Base-by-base conservation (phyloP, 2,329 filamentous ascomycete genomes). In the Macrophomina phaseolina region DNA sequence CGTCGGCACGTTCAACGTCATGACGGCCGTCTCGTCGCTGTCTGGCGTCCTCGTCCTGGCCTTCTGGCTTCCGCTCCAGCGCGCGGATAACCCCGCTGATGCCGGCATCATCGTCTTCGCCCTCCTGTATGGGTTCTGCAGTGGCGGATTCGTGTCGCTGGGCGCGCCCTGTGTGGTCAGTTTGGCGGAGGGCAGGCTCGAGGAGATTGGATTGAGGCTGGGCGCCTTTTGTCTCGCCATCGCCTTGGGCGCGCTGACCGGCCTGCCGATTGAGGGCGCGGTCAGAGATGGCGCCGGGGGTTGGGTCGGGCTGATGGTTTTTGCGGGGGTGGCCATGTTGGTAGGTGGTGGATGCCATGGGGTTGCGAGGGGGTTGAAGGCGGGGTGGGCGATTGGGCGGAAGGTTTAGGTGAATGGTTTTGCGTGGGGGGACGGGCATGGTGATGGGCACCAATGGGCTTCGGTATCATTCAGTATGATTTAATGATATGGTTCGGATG, bases 51-150 rank as follows among this genome's bases (percentile, higher is more conserved):
- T 84, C 2, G 76, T 82, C 1, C 74, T 87, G 0, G 83, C 79
- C 1, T 77, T 90, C 18, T 65, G 63, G 63, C 38, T 65, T 28
- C 63, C 63, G 30, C 38, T 58, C 36, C 18, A 28, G 9, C 86
- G 23, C 23, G 23, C 23, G 23, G 23, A 85, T 84, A 76, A 86
- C 23, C 68, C 68, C 14, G 45, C 51, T 2, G 34, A 28, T 9
- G 79, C 77, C 0, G 72, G 75, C 1, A 74, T 83, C 5, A 77
- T 83, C 30, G 77, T 79, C 6, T 73, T 83, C 30, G 76, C 78
- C 63, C 75, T 77, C 0, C 77, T 83, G 7, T 84, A 83, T 67
- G 82, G 82, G 0, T 83, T 84, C 75, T 83, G 82, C 74, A 81
- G 78, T 0, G 82, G 82, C 11, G 77, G 78, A 0, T 80, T 84